phyloP scores from a whole-genome alignment of 176 grass and related monocot species.

The Oryza rufipogon region DNA sequence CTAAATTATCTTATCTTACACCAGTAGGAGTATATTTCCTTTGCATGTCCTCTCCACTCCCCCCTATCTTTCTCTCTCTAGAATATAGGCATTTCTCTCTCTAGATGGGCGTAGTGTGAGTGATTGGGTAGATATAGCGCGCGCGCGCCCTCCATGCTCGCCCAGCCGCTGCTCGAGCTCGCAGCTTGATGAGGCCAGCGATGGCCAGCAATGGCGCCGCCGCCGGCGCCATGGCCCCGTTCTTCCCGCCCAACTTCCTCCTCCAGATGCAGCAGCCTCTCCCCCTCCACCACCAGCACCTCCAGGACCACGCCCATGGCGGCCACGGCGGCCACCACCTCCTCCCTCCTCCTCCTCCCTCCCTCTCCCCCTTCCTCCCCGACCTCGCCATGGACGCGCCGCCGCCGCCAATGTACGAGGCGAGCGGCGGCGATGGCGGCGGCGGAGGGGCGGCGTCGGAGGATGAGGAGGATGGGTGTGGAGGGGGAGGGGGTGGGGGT shows the following conservation, averaged over 20 bases:
- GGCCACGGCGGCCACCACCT: not conserved
- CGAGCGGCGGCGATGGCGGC: not conserved
- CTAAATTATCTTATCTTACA: too few relatives aligned
- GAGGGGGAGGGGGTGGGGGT: not conserved
- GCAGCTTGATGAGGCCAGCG: slow-evolving; percentile 36
- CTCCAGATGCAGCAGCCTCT: slow-evolving; percentile 70
- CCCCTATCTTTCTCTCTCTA: too few relatives aligned
- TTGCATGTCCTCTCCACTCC: slow-evolving; percentile 1
- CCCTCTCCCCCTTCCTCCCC: slow-evolving; percentile 49
- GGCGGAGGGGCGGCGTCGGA: not conserved
- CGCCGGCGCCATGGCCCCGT: slow-evolving; percentile 58
- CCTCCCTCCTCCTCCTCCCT: slow-evolving; percentile 17
- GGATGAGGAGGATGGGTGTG: slow-evolving; percentile 29
- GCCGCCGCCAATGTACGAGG: not conserved
- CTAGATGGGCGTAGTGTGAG: not conserved
- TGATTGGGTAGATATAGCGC: slow-evolving; percentile 18
- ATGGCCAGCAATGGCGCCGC: slow-evolving; percentile 68
- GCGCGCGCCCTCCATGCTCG: slow-evolving; percentile 20
- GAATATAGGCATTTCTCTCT: too few relatives aligned
- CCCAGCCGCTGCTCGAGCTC: not conserved
- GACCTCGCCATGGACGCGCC: slow-evolving; percentile 38
- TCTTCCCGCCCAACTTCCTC: slow-evolving; percentile 83
- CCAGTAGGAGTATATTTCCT: not conserved
- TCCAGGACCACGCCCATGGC: not conserved
- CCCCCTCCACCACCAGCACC: slow-evolving; percentile 44